Conservation (phyloP, 2,329 filamentous ascomycete species). For the Penicillium thymicola region DNA sequence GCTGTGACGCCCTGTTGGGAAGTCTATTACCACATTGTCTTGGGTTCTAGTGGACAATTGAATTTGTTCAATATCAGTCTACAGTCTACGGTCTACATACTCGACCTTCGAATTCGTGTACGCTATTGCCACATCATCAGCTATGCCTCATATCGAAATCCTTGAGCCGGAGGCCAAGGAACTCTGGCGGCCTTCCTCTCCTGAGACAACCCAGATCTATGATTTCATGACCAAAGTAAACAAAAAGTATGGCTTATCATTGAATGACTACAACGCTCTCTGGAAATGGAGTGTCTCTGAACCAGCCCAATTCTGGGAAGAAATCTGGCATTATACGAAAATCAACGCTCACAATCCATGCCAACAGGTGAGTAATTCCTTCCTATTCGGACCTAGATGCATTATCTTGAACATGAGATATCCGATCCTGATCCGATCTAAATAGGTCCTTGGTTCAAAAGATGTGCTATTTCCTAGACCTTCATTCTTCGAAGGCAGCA, state of each 20-base stretch:
- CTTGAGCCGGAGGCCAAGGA: slow-evolving; percentile 35
- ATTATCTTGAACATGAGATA: background rate
- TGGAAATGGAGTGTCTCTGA: slow-evolving; percentile 82
- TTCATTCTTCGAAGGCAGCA: slow-evolving; percentile 74
- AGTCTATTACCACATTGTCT: background rate
- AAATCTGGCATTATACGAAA: slow-evolving; percentile 79
- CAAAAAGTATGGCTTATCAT: slow-evolving; percentile 59
- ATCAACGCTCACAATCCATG: slow-evolving; percentile 65
- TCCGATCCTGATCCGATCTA: background rate
- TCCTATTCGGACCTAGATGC: background rate
- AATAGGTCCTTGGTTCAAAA: slow-evolving; percentile 64
- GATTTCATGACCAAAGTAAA: slow-evolving; percentile 69
- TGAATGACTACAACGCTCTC: slow-evolving; percentile 69
- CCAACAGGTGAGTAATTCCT: slow-evolving; percentile 31
- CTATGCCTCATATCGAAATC: slow-evolving; percentile 22
- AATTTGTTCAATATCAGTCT: background rate
- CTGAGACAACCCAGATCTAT: slow-evolving; percentile 67
- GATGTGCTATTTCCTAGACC: slow-evolving; percentile 81
- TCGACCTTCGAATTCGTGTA: background rate
- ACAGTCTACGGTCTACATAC: background rate
- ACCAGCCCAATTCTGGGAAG: slow-evolving; percentile 74
- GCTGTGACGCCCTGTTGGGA: slow-evolving; percentile 2
- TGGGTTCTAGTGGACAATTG: background rate
- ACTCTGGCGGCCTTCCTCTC: slow-evolving; percentile 70
- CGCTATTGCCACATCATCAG: background rate